Base-by-base conservation (phyloP, 208 protist genomes). In the Wallacemonas sp. region DNA sequence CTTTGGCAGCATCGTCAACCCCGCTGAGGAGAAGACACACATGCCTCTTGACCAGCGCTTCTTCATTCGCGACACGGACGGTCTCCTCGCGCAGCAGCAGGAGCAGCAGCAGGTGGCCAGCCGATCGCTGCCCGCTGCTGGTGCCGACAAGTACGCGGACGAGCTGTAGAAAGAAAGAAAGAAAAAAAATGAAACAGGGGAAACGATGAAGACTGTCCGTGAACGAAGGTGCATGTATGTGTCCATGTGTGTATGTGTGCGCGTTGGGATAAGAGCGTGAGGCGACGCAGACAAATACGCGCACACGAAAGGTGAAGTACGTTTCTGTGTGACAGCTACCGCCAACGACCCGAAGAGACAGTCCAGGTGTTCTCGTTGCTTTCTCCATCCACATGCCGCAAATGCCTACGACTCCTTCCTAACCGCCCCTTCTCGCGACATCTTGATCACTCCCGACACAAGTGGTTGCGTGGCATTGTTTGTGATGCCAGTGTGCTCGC, bases 1-100 rank as follows among this genome's bases (percentile, higher is more conserved):
- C 2, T 80, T 85, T 45, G 73, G 74, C 22, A 53, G 53, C 17
- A 71, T 85, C 8, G 47, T 42, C 55, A 31, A 54, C 19, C 60
- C 62, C 14, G 75, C 61, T 2, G 66, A 41, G 8, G 63, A 42
- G 45, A 73, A 75, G 53, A 75, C 66, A 2, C 55, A 45, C 54
- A 65, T 79, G 0, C 47, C 70, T 1, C 66, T 79, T 26, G 70
- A 80, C 41, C 41, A 54, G 1, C 79, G 74, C 44, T 84, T 84
- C 27, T 28, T 63, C 14, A 66, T 79, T 0, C 17, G 27, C 9
- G 72, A 63, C n/a, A 30, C 30, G n/a, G 51, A 58, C 51, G 51
- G 51, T 39, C 51, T 58, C 30, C 2, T 58, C 22, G 30, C 6
- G 6, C 51, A 58, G 36, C 51, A 58, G 51, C 51, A 41, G 28